phyloP scores from a whole-genome alignment of 352 stramenopile genomes.

The Phytophthora sansomeana region DNA sequence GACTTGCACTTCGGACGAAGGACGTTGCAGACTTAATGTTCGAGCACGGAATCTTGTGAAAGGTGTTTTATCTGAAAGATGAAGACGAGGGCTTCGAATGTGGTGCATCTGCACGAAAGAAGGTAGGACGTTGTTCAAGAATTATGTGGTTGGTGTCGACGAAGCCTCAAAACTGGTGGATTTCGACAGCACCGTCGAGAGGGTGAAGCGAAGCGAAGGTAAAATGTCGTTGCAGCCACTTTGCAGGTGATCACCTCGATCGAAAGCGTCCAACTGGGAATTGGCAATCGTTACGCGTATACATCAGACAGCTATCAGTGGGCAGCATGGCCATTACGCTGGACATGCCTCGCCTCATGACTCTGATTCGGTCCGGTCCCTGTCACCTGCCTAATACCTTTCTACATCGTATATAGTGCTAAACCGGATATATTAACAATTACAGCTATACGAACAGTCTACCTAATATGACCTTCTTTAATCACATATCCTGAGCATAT shows the following conservation, averaged over 20 bases:
- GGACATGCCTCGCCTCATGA: neutral
- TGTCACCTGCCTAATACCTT: constrained; percentile 5
- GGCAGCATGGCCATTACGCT: neutral
- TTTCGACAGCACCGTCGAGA: neutral
- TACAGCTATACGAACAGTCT: neutral
- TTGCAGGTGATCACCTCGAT: neutral
- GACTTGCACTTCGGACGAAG: neutral
- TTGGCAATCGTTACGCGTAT: neutral
- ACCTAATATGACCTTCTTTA: neutral
- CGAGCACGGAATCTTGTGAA: neutral
- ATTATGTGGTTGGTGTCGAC: constrained; percentile 2
- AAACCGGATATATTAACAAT: neutral
- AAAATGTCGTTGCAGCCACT: constrained; percentile 1
- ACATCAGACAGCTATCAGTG: neutral
- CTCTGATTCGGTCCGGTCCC: constrained; percentile 9
- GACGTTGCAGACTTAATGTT: too few relatives aligned
- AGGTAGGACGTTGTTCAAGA: constrained; percentile 1
- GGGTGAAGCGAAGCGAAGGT: constrained; percentile 13
- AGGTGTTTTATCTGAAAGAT: neutral
- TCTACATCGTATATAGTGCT: neutral
- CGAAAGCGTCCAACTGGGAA: constrained; percentile 9
- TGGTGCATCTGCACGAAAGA: constrained; percentile 1
- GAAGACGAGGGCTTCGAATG: neutral
- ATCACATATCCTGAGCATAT: neutral
- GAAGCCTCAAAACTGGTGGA: constrained; percentile 4